phyloP scores from a whole-genome alignment of 2,329 filamentous ascomycete genomes.

The Alternaria sp. region DNA sequence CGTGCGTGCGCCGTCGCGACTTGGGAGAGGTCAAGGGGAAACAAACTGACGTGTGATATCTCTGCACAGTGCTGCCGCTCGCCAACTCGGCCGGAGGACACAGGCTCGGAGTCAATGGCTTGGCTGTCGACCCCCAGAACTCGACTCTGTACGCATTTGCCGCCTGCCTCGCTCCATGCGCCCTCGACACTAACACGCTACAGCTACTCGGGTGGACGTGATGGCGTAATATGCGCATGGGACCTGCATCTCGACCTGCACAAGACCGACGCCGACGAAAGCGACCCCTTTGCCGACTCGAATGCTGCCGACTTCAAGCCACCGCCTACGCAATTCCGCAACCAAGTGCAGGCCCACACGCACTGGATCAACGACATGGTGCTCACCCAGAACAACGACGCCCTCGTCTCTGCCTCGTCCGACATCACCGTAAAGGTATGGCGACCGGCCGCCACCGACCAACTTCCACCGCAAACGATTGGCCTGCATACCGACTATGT shows the following conservation, averaged over 20 bases:
- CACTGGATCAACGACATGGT: constrained; percentile 97
- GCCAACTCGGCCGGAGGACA: constrained; percentile 82
- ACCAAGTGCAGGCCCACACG: constrained; percentile 81
- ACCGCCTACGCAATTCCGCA: constrained; percentile 64
- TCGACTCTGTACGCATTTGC: constrained; percentile 77
- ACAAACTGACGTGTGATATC: constrained; percentile 23
- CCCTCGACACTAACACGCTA: constrained; percentile 25
- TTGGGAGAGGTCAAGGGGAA: neutral
- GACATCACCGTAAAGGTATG: constrained; percentile 93
- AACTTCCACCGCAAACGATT: constrained; percentile 76
- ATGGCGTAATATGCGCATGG: constrained; percentile 97
- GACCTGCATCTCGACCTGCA: constrained; percentile 76
- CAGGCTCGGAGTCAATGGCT: constrained; percentile 91
- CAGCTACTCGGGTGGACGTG: constrained; percentile 94
- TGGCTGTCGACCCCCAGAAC: constrained; percentile 83
- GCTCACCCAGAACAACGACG: constrained; percentile 77
- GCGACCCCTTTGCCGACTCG: constrained; percentile 53
- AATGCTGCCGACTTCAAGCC: constrained; percentile 46
- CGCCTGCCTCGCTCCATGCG: constrained; percentile 8
- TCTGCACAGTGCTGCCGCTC: constrained; percentile 70
- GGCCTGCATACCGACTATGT: constrained; percentile 96
- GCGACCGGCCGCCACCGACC: constrained; percentile 74
- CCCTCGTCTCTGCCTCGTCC: constrained; percentile 89
- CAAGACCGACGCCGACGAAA: constrained; percentile 46
- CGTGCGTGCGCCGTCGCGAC: constrained; percentile 10